Base-by-base conservation (phyloP, 2,329 filamentous ascomycete species). In the Mycosphaerella arachidis region DNA sequence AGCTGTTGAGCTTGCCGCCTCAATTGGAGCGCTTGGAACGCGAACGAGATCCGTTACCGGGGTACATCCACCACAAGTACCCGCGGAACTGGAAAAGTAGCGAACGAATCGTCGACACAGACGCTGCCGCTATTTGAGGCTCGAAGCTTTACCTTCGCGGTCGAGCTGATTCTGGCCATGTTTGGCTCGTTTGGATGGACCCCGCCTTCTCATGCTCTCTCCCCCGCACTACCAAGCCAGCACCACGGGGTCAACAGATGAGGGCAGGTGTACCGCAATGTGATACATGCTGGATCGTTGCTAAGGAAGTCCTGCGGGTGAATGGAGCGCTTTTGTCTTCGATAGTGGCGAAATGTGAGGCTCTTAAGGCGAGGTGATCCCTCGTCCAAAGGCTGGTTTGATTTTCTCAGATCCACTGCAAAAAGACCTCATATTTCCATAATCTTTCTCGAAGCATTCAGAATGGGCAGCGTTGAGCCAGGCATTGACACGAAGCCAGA, bases 401-500 rank as follows among this genome's bases (percentile, higher is more conserved):
- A n/a, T 43, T 3, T 16, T 43, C 16, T n/a, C 16, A 12, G n/a
- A n/a, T n/a, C n/a, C 5, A 13, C n/a, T 43, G 16, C 40, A 43
- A 3, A 4, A 43, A 18, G 7, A 6, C 3, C 6, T 4, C 55
- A 52, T n/a, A 45, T 31, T 18, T 35, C 27, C 13, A 13, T 33
- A 16, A 31, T 5, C 12, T 31, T 20, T 48, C 8, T 24, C 7
- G 18, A 5, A 43, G 31, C 29, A 30, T 12, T 58, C 58, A 67
- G 45, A 24, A 66, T 66, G 64, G 61, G 63, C 35, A 63, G 61
- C 60, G 55, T 62, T 27, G 61, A 57, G 40, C 50, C 50, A 52
- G 50, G 50, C 9, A 52, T 52, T 35, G 60, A 65, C 40, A 55
- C 65, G 31, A 20, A 64, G 58, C 57, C 67, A 30, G 67, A 68